A percentile compares a stretch with the other conserved stretches of the same genome.
Conservation (phyloP, 2,329 filamentous ascomycete genomes). For the Trichophyton rubrum region DNA sequence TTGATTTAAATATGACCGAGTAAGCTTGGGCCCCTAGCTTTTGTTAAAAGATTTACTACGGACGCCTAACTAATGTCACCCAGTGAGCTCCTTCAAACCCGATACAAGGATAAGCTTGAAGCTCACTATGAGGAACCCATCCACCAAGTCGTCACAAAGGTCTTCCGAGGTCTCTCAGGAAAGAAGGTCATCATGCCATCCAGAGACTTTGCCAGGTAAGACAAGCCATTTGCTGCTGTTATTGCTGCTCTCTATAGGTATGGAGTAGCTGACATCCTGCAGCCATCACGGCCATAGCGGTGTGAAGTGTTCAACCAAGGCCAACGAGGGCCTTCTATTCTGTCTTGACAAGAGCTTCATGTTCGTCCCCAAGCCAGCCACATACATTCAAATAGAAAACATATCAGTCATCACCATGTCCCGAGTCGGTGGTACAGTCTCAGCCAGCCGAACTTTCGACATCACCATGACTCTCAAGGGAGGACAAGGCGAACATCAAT, state of each 20-base stretch:
- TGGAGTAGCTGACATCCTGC: slow-evolving; percentile 18
- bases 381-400: slow-evolving; percentile 92
- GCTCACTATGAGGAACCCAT: slow-evolving; percentile 87
- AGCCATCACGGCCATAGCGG: slow-evolving; percentile 83
- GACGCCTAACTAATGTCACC: neutral
- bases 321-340: slow-evolving; percentile 93
- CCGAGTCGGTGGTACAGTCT: slow-evolving; percentile 84
- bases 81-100: slow-evolving; percentile 60
- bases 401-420: slow-evolving; percentile 88
- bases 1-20: slow-evolving; percentile 92
- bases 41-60: neutral
- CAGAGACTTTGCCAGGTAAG: slow-evolving; percentile 72
- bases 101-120: slow-evolving; percentile 82
- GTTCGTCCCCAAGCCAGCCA: slow-evolving; percentile 96
- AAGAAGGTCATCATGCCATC: slow-evolving; percentile 93
- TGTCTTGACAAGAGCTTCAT: slow-evolving; percentile 97
- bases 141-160: slow-evolving; percentile 84
- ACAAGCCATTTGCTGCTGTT: neutral
- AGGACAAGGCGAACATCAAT: slow-evolving; percentile 79
- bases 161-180: slow-evolving; percentile 85
- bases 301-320: slow-evolving; percentile 99
- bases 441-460: slow-evolving; percentile 89
- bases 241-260: neutral
- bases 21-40: slow-evolving; percentile 17
- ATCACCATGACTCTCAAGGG: slow-evolving; percentile 86